Conservation (phyloP, 2,329 filamentous ascomycete genomes). For the Clonostachys sp. region DNA sequence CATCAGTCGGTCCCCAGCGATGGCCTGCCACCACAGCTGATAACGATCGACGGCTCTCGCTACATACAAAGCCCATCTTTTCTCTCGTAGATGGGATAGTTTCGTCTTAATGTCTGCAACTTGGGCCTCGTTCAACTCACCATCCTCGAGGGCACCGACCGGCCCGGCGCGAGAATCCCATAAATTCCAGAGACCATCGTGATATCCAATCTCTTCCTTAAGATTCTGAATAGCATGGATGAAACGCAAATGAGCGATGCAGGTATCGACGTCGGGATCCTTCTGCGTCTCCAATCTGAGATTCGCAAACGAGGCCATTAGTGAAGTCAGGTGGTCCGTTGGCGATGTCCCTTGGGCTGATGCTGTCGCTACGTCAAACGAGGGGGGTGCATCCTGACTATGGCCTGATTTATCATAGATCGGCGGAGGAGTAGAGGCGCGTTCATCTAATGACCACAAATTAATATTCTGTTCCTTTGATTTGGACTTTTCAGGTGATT, state of each 20-base stretch:
- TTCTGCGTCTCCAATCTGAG: too few species aligned
- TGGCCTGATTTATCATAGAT: too few species aligned
- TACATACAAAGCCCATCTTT: slow-evolving; percentile 64
- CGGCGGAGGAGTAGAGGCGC: too few species aligned
- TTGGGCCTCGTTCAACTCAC: slow-evolving; percentile 1
- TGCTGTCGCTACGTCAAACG: too few species aligned
- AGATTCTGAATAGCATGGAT: slow-evolving; percentile 63
- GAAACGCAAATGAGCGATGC: slow-evolving; percentile 70
- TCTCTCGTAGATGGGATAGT: slow-evolving; percentile 47
- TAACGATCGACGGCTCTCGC: slow-evolving; percentile 61
- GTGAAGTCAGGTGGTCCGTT: too few species aligned
- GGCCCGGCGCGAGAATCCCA: slow-evolving; percentile 36
- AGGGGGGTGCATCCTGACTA: too few species aligned
- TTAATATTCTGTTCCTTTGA: too few species aligned
- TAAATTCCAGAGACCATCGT: slow-evolving; percentile 63
- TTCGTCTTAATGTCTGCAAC: neutral
- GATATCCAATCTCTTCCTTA: slow-evolving; percentile 61
- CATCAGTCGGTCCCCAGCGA: slow-evolving; percentile 11
- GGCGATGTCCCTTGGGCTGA: too few species aligned
- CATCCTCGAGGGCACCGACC: slow-evolving; percentile 6
- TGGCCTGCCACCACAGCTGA: slow-evolving; percentile 48
- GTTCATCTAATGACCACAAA: too few species aligned
- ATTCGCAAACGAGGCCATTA: too few species aligned
- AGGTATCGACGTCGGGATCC: slow-evolving; percentile 36
- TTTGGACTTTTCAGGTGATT: too few species aligned